Base-by-base conservation (phyloP, 345 rosid species). In the Citrus trifoliata region DNA sequence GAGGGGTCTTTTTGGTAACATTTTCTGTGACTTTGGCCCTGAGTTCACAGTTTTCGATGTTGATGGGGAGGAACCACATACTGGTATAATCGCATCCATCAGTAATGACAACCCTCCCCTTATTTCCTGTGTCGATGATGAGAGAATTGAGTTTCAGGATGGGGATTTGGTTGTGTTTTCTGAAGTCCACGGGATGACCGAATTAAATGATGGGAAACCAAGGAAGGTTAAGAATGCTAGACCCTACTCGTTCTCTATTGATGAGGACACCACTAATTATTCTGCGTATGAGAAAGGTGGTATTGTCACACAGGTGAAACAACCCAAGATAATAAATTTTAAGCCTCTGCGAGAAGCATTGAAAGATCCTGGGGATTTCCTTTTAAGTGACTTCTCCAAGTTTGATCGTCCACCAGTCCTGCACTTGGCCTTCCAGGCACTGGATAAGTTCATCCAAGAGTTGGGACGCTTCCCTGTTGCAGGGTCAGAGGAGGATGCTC, bases 401-500 rank as follows among this genome's bases (percentile, higher is more conserved):
- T 88, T 89, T 85, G 91, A 91, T 78, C 87, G 89, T n/a, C 90
- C 95, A 48, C 89, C 90, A 67, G 85, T 88, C 72, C 85, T 89
- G 30, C 95, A 89, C 85, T 64, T 89, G 70, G 93, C 93, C 71
- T 88, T 91, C 82, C 95, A 87, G 75, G 95, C 93, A 70, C 83
- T 91, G 85, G 95, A 91, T 84, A 81, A 78, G 85, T 89, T 88
- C 82, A 67, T 74, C 25, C 28, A 85, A 48, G 88, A 87, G 79
- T 42, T 77, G 63, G 93, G 88, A 13, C 79, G 93, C 69, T 89
- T 83, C 70, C 95, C 97, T 1, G 76, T 83, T 83, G 90, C 93
- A 82, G 98, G 95, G 53, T 92, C 98, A 56, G 98, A 91, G 79
- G 94, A 92, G 63, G 97, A 94, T 85, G 92, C 95, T 64, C 92